Percentiles rank a stretch among this genome's conserved stretches.
Evolutionary conservation across 108 stramenopile genomes (phyloP).

Genomic region (Pseudonitzschia multiseries): DNA sequence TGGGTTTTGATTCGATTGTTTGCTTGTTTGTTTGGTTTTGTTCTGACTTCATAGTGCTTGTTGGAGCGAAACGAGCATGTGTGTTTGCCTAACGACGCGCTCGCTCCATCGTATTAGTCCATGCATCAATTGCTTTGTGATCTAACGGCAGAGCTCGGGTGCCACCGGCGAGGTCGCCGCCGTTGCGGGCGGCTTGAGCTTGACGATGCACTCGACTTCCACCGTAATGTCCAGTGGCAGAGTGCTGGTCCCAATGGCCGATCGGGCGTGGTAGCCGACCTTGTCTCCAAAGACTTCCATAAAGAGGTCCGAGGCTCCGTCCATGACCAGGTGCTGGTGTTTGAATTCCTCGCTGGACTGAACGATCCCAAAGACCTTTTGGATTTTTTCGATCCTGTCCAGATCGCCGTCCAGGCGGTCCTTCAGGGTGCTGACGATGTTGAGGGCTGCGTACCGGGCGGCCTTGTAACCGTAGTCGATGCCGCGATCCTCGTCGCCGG

Average conservation of each 20-base stretch:
- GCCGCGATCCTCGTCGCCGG: conserved; percentile 43
- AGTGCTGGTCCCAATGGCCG: conserved; percentile 82
- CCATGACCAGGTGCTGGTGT: conserved; percentile 82
- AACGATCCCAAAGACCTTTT: conserved; percentile 91
- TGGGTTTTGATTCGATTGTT: no score
- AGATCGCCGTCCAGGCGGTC: conserved; percentile 71
- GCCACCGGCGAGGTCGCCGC: no score
- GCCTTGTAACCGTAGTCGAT: conserved; percentile 87
- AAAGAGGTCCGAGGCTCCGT: conserved; percentile 81
- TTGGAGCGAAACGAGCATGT: no score
- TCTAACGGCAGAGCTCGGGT: no score
- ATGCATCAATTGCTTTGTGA: no score
- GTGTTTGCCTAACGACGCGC: no score
- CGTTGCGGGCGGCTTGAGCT: conserved; percentile 39
- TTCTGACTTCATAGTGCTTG: no score
- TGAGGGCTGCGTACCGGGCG: conserved; percentile 80
- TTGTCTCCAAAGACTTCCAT: conserved; percentile 82
- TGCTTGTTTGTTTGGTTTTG: no score
- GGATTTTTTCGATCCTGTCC: conserved; percentile 79
- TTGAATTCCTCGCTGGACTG: conserved; percentile 81
- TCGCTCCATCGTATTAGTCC: no score
- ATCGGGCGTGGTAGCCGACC: conserved; percentile 83
- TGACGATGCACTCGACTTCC: conserved; percentile 82
- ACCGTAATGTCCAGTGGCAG: conserved; percentile 79
- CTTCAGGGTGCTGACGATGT: conserved; percentile 83